Evolutionary conservation across 495 filamentous ascomycete genomes (phyloP).

Genomic region (Neurospora cerealis): DNA sequence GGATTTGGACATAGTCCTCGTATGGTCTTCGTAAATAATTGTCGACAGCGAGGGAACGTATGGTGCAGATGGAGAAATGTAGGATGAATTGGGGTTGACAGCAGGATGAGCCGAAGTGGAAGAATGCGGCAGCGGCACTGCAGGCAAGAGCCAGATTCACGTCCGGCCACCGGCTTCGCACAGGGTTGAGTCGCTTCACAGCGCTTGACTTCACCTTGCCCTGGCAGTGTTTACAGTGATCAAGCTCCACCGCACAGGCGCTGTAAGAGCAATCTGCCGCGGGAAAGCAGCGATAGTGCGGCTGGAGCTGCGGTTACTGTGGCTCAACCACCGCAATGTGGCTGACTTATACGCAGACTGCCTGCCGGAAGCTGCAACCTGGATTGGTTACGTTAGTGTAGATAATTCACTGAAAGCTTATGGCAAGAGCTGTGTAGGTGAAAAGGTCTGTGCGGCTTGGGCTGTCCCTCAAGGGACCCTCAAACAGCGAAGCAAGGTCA

Average conservation of each 20-base stretch:
- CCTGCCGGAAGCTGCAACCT: not conserved
- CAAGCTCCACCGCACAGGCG: not conserved
- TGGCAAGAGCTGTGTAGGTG: not conserved
- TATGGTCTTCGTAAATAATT: not conserved
- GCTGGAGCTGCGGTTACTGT: not conserved
- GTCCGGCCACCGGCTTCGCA: not conserved
- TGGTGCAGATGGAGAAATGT: not conserved
- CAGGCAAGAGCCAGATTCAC: not conserved
- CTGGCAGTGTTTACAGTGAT: not conserved
- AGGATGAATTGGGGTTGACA: not conserved
- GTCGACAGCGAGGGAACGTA: not conserved
- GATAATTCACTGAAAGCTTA: not conserved
- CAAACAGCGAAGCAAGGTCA: not conserved
- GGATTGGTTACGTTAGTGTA: not conserved
- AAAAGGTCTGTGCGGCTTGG: not conserved
- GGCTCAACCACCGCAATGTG: not conserved
- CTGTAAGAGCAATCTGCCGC: not conserved
- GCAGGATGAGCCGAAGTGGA: not conserved
- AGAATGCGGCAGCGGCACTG: not conserved
- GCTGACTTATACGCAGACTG: not conserved
- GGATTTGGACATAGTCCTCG: not conserved
- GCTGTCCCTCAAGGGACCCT: not conserved
- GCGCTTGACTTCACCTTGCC: not conserved
- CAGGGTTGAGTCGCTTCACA: not conserved
- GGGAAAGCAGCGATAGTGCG: not conserved